phyloP scores from a whole-genome alignment of 352 stramenopile species.

The Globisporangium rhizosaccharum region DNA sequence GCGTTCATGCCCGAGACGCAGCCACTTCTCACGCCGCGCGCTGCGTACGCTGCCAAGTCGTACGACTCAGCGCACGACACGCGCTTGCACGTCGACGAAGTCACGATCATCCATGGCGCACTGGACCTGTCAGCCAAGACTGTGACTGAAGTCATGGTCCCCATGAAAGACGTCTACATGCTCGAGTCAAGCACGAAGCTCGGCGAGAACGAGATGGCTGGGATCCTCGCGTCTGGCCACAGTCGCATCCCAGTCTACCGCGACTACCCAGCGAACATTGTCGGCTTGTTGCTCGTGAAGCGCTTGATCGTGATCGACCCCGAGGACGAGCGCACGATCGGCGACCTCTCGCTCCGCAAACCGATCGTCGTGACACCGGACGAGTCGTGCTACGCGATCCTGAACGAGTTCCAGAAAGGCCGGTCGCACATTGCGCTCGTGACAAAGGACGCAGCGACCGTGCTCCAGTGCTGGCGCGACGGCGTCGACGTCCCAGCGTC shows the following conservation, averaged over 20 bases:
- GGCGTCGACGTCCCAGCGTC: slow-evolving; percentile 26
- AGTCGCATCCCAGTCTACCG: slow-evolving; percentile 88
- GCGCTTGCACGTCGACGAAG: slow-evolving; percentile 73
- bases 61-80: slow-evolving; percentile 38
- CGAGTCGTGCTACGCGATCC: slow-evolving; percentile 79
- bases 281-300: slow-evolving; percentile 86
- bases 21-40: slow-evolving; percentile 20
- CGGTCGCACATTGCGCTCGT: slow-evolving; percentile 82
- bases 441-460: slow-evolving; percentile 38
- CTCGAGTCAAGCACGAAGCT: slow-evolving; percentile 77
- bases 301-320: slow-evolving; percentile 88
- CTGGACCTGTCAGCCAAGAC: slow-evolving; percentile 86
- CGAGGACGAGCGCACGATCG: slow-evolving; percentile 56
- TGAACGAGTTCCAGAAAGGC: slow-evolving; percentile 91
- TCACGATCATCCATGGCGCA: slow-evolving; percentile 90
- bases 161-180: slow-evolving; percentile 78
- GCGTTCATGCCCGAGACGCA: slow-evolving; percentile 16
- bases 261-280: slow-evolving; percentile 58
- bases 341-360: slow-evolving; percentile 56
- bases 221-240: slow-evolving; percentile 85
- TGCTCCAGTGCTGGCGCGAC: slow-evolving; percentile 56
- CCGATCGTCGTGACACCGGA: slow-evolving; percentile 81
- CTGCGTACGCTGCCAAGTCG: slow-evolving; percentile 18
- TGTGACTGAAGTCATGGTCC: slow-evolving; percentile 84
- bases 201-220: slow-evolving; percentile 60